Conservation (phyloP, 768 basidiomycete species). For the Pholiota conissans region DNA sequence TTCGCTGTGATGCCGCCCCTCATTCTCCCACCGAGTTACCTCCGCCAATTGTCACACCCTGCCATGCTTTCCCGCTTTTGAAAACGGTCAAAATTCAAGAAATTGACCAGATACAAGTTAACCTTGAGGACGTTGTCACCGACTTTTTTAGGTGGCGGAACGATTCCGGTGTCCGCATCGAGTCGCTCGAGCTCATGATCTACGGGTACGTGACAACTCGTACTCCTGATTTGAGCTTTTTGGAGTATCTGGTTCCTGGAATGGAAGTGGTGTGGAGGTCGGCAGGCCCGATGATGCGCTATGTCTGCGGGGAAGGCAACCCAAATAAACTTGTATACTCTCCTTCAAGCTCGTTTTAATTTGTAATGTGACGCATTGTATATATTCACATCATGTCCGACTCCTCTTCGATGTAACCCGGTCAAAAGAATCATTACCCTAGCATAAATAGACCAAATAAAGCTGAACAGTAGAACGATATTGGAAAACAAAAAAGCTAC, state of each 20-base stretch:
- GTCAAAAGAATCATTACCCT: no score
- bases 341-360: neutral
- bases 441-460: no score
- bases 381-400: no score
- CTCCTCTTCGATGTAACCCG: no score
- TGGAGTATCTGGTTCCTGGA: neutral
- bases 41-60: neutral
- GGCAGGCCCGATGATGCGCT: neutral
- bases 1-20: neutral
- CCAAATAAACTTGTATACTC: neutral
- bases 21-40: neutral
- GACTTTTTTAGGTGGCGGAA: neutral
- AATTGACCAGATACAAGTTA: neutral
- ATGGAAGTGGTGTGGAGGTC: neutral
- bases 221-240: neutral
- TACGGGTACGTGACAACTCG: neutral
- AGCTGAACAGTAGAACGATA: neutral
- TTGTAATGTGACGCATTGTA: no score
- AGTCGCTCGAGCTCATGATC: neutral
- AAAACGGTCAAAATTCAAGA: neutral
- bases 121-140: neutral
- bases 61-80: neutral
- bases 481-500: neutral
- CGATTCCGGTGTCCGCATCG: neutral
- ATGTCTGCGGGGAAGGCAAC: neutral